Percentiles rank a stretch among this genome's conserved stretches.
phyloP scores from a whole-genome alignment of 1,284 basidiomycete species.

The Omphalotus olearius region DNA sequence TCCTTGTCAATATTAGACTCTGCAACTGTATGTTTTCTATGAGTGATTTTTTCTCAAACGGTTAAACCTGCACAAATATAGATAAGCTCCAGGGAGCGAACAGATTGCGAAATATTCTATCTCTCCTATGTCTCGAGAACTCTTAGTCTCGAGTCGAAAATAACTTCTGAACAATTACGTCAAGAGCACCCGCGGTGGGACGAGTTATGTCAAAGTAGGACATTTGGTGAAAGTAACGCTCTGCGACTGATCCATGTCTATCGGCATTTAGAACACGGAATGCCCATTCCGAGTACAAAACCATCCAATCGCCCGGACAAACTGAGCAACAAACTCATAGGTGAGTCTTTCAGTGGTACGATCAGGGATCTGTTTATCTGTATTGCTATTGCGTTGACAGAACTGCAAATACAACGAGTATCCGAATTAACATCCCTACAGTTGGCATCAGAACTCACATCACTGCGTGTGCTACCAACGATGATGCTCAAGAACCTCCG shows the following conservation, averaged over 20 bases:
- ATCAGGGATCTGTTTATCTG: not conserved
- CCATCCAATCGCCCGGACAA: slow-evolving; percentile 39
- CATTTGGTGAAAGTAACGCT: slow-evolving; percentile 12
- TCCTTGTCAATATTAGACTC: slow-evolving; percentile 66
- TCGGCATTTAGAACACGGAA: slow-evolving; percentile 54
- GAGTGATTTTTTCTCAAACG: not conserved
- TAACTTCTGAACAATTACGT: slow-evolving; percentile 30
- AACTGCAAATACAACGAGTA: slow-evolving; percentile 14
- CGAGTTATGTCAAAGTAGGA: slow-evolving; percentile 60
- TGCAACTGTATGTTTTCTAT: slow-evolving; percentile 43
- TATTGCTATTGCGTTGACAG: not conserved
- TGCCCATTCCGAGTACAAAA: slow-evolving; percentile 36
- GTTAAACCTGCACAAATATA: slow-evolving; percentile 23
- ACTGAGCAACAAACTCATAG: slow-evolving; percentile 57
- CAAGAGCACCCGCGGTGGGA: slow-evolving; percentile 60
- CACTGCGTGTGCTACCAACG: slow-evolving; percentile 54
- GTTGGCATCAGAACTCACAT: slow-evolving; percentile 18
- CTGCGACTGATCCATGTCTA: slow-evolving; percentile 2
- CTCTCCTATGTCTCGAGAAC: slow-evolving; percentile 57
- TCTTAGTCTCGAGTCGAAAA: slow-evolving; percentile 28
- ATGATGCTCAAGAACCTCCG: slow-evolving; percentile 60
- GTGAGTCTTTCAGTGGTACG: slow-evolving; percentile 31
- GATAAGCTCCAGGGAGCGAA: slow-evolving; percentile 71
- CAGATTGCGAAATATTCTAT: slow-evolving; percentile 87
- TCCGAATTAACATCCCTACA: slow-evolving; percentile 17